A percentile compares a stretch with the other conserved stretches of the same genome.
Evolutionary conservation across 805 yeast species (phyloP).

Genomic region (Metschnikowia similis): DNA sequence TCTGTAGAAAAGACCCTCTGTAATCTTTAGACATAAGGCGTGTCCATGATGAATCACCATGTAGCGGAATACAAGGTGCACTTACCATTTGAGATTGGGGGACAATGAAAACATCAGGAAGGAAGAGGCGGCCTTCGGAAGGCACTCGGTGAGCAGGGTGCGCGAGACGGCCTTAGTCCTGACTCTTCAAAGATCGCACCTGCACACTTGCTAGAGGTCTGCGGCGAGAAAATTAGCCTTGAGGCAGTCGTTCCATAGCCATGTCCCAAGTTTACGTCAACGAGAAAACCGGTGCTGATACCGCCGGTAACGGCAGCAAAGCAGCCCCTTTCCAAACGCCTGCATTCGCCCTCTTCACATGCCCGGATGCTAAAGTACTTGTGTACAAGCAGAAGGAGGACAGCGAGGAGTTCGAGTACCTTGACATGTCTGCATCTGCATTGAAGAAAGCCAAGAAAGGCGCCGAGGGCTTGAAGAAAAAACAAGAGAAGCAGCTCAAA

Average conservation of each 20-base stretch:
- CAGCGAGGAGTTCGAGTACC: constrained; percentile 48
- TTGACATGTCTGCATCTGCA: constrained; percentile 83
- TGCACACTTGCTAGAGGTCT: background rate
- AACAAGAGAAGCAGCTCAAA: constrained; percentile 62
- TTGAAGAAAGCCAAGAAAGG: constrained; percentile 96
- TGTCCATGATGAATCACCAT: too few species aligned
- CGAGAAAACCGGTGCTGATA: constrained; percentile 69
- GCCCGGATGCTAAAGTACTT: constrained; percentile 53
- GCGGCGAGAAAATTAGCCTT: constrained; percentile 1
- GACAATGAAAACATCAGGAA: too few species aligned
- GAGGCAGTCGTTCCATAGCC: background rate
- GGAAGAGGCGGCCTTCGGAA: too few species aligned
- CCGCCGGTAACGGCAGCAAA: constrained; percentile 57
- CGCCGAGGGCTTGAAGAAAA: constrained; percentile 85
- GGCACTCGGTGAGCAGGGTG: too few species aligned
- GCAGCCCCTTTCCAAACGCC: constrained; percentile 72
- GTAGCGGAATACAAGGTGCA: too few species aligned
- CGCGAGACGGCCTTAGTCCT: too few species aligned
- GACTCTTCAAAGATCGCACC: background rate
- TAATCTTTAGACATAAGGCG: too few species aligned
- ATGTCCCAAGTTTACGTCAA: constrained; percentile 59
- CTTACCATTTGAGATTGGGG: too few species aligned
- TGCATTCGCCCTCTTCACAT: constrained; percentile 67
- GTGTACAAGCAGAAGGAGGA: constrained; percentile 61
- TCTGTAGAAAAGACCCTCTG: too few species aligned